These are phyloP conservation scores for Hypoxylon sp. DNA, from an alignment of 2,329 filamentous ascomycete genomes.

Conservation along the genomic window DNA sequence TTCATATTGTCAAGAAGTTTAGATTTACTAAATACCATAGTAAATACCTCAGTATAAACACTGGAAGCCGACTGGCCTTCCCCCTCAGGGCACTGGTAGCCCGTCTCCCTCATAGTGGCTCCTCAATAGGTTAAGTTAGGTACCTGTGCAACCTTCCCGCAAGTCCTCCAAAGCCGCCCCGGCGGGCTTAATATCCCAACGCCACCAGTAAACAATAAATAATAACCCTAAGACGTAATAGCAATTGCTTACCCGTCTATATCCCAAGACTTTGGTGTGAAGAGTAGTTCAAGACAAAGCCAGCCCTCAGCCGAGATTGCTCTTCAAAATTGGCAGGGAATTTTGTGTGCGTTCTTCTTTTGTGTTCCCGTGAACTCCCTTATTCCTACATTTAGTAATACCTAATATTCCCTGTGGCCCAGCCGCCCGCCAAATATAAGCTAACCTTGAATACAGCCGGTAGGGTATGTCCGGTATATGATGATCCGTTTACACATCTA, in stretches of 20 bases:
- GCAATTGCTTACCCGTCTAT: conserved; percentile 6
- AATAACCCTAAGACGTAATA: conserved; percentile 6
- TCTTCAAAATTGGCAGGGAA: conserved; percentile 22
- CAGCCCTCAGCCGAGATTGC: conserved; percentile 22
- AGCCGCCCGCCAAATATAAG: conserved; percentile 34
- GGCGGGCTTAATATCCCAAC: neutral
- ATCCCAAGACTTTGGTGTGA: conserved; percentile 13
- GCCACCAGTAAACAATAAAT: conserved; percentile 13
- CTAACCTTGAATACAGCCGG: conserved; percentile 15
- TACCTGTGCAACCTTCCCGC: neutral
- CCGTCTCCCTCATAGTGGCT: neutral
- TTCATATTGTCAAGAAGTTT: conserved; percentile 18
- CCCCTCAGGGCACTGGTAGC: neutral
- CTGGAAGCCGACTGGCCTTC: conserved; percentile 8
- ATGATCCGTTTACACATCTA: conserved; percentile 36
- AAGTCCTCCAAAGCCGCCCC: neutral
- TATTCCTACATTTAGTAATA: neutral
- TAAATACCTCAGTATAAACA: conserved; percentile 13
- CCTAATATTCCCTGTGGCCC: conserved; percentile 25
- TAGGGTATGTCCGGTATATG: conserved; percentile 38
- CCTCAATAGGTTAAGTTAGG: neutral
- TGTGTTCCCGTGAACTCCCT: conserved; percentile 22
- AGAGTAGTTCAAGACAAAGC: conserved; percentile 18
- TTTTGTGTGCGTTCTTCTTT: conserved; percentile 8
- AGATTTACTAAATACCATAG: conserved; percentile 27